phyloP scores from a whole-genome alignment of 2,329 filamentous ascomycete genomes.

The Onygena corvina region DNA sequence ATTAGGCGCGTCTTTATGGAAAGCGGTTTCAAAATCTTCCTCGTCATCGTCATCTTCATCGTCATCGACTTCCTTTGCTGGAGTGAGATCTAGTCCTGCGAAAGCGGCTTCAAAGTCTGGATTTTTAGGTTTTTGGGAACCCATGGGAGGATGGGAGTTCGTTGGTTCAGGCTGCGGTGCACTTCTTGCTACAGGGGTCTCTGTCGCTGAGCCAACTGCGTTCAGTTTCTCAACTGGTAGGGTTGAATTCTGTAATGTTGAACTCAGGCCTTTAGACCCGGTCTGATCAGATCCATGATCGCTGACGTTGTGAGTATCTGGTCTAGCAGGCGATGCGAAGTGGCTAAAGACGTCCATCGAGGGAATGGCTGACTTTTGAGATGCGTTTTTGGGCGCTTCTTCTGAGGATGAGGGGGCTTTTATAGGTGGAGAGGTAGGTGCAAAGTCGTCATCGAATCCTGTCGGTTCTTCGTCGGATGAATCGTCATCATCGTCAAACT shows the following conservation, averaged over 20 bases:
- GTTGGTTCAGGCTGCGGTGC: slow-evolving; percentile 22
- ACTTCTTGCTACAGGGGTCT: slow-evolving; percentile 28
- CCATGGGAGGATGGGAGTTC: neutral
- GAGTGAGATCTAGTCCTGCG: slow-evolving; percentile 34
- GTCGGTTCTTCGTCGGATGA: slow-evolving; percentile 52
- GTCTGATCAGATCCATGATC: slow-evolving; percentile 27
- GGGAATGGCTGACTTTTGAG: slow-evolving; percentile 29
- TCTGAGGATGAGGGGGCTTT: slow-evolving; percentile 9
- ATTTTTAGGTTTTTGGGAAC: slow-evolving; percentile 21
- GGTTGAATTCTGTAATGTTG: slow-evolving; percentile 31
- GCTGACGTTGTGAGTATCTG: slow-evolving; percentile 47
- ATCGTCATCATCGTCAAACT: slow-evolving; percentile 68
- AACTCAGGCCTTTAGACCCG: slow-evolving; percentile 31
- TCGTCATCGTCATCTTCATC: slow-evolving; percentile 26
- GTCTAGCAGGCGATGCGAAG: slow-evolving; percentile 34
- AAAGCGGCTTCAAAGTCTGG: slow-evolving; percentile 39
- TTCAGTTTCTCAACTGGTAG: slow-evolving; percentile 29
- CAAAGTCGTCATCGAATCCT: slow-evolving; percentile 90
- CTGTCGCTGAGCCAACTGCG: slow-evolving; percentile 27
- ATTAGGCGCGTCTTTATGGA: slow-evolving; percentile 26
- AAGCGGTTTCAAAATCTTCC: slow-evolving; percentile 37
- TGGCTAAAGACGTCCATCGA: slow-evolving; percentile 30
- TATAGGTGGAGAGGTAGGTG: slow-evolving; percentile 44
- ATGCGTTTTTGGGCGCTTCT: slow-evolving; percentile 27
- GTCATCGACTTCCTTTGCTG: slow-evolving; percentile 33